phyloP scores from a whole-genome alignment of 805 yeast species.

The Yamadazyma sp. region DNA sequence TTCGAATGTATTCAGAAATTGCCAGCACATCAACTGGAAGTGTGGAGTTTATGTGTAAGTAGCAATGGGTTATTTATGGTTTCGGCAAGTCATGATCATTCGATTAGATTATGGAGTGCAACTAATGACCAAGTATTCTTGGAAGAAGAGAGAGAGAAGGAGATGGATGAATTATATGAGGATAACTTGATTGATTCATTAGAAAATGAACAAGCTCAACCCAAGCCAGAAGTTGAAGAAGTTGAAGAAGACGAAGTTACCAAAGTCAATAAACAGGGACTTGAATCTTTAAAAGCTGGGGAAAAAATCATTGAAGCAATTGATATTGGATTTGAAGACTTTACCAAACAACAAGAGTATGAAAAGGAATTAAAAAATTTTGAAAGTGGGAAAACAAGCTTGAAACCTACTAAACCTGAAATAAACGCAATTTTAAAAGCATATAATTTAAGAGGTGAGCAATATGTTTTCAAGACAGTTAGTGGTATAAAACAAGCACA shows the following conservation, averaged over 20 bases:
- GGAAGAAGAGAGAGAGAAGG: slow-evolving; percentile 96
- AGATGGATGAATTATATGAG: slow-evolving; percentile 89
- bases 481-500: slow-evolving; percentile 76
- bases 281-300: slow-evolving; percentile 92
- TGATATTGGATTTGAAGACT: slow-evolving; percentile 74
- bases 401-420: slow-evolving; percentile 57
- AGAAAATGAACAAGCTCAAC: slow-evolving; percentile 48
- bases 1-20: slow-evolving; percentile 90
- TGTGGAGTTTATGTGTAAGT: slow-evolving; percentile 87
- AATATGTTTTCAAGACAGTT: slow-evolving; percentile 73
- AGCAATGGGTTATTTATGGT: slow-evolving; percentile 67
- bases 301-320: slow-evolving; percentile 90
- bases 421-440: slow-evolving; percentile 75
- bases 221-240: slow-evolving; percentile 28
- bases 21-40: slow-evolving; percentile 82
- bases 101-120: slow-evolving; percentile 89
- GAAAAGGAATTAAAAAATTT: slow-evolving; percentile 34
- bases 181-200: slow-evolving; percentile 69
- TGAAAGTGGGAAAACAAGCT: slow-evolving; percentile 38
- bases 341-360: slow-evolving; percentile 55
- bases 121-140: slow-evolving; percentile 94
- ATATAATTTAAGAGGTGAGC: slow-evolving; percentile 65
- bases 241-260: slow-evolving; percentile 52
- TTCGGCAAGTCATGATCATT: slow-evolving; percentile 88
- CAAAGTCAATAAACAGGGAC: slow-evolving; percentile 75